phyloP scores from a whole-genome alignment of 2,329 filamentous ascomycete genomes.

The Polytolypa hystricis region DNA sequence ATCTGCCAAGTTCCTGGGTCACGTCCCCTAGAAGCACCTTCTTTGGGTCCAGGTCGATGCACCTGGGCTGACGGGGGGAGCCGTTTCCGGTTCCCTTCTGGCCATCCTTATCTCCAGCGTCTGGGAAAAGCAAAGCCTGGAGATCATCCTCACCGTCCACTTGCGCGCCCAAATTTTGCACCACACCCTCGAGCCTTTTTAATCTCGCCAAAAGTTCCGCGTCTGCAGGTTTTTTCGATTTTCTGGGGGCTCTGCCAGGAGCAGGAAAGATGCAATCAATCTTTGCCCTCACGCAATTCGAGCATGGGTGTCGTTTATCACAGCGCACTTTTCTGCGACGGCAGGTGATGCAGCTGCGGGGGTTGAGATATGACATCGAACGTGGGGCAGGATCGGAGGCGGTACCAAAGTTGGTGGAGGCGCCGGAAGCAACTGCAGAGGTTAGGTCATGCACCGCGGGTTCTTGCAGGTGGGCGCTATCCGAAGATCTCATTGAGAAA shows the following conservation, averaged over 20 bases:
- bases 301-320: conserved; percentile 38
- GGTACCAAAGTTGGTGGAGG: neutral
- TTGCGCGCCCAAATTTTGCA: conserved; percentile 45
- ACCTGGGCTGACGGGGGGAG: neutral
- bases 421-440: too few relatives aligned
- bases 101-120: neutral
- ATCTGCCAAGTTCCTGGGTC: conserved; percentile 42
- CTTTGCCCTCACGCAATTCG: conserved; percentile 37
- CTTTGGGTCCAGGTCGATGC: conserved; percentile 4
- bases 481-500: too few relatives aligned
- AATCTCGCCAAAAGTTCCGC: conserved; percentile 49
- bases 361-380: conserved; percentile 19
- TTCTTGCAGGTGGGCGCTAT: too few relatives aligned
- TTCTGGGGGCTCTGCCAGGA: conserved; percentile 49
- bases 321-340: conserved; percentile 39
- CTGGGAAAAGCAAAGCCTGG: conserved; percentile 2
- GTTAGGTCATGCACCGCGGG: too few relatives aligned
- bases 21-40: conserved; percentile 12
- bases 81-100: too few relatives aligned
- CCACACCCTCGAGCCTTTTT: conserved; percentile 49
- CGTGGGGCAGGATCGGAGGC: conserved; percentile 16
- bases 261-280: conserved; percentile 54
- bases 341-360: conserved; percentile 37
- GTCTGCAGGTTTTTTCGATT: conserved; percentile 46
- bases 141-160: conserved; percentile 20